Percentiles rank a stretch among this genome's conserved stretches.
Conservation (phyloP, 1,284 basidiomycete species). For the Flammula alnicola region DNA sequence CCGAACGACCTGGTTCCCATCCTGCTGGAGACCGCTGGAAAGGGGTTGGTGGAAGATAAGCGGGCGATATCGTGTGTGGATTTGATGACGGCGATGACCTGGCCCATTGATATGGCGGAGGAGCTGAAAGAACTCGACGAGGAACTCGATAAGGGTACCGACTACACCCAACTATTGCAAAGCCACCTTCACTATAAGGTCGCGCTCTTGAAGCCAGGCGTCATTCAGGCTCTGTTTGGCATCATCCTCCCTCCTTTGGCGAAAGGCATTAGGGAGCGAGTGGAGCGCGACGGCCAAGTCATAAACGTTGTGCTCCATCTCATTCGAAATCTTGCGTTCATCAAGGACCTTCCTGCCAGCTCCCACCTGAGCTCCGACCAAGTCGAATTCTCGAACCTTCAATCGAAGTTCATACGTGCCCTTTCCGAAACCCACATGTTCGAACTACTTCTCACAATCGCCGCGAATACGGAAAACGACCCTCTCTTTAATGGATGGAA, state of each 20-base stretch:
- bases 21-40: conserved; percentile 77
- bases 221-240: conserved; percentile 70
- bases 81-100: conserved; percentile 92
- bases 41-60: conserved; percentile 80
- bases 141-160: conserved; percentile 73
- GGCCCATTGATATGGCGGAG: conserved; percentile 93
- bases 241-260: conserved; percentile 74
- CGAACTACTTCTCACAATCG: conserved; percentile 82
- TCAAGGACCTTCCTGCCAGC: conserved; percentile 80
- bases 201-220: conserved; percentile 66
- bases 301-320: conserved; percentile 89
- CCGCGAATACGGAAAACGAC: conserved; percentile 73
- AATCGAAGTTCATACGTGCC: conserved; percentile 75
- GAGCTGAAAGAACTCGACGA: conserved; percentile 91
- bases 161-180: conserved; percentile 83
- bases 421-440: conserved; percentile 78
- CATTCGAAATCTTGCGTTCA: conserved; percentile 88
- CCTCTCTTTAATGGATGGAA: conserved; percentile 83
- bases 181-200: conserved; percentile 90
- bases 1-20: conserved; percentile 87
- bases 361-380: conserved; percentile 74
- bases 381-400: conserved; percentile 75
- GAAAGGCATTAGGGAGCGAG: conserved; percentile 64
- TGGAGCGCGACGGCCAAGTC: conserved; percentile 82
- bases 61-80: conserved; percentile 87